Evolutionary conservation across 2,329 filamentous ascomycete species (phyloP), one percentile per base, ranked within the genome.

Genomic region (Penicillium sp.): DNA sequence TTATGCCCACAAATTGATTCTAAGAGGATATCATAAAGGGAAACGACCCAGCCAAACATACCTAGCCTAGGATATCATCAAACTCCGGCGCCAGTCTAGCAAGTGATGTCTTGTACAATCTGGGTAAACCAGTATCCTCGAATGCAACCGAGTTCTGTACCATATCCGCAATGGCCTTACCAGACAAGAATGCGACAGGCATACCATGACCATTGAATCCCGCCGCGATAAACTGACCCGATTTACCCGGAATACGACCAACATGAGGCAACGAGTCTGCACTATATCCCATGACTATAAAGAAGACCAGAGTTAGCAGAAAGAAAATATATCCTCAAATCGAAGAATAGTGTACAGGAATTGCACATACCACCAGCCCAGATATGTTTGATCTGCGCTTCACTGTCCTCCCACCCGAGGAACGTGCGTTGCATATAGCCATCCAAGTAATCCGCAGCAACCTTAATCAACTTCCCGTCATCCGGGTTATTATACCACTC

Each of bases 151-250:
- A 58, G 8, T 63, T 61, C 11, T 63, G 57, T 53, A 85, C 78
- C 80, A 86, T 84, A 17, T 74, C 69, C 2, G 78, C 81, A 53
- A 88, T 62, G 0, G 80, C 85, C 62, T 80, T 79, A 0, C 84
- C 84, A 31, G 80, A 81, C 66, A 84, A 80, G 72, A 83, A 82
- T 52, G 83, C 84, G 17, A 84, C 68, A 0, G 84, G 84, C 86
- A 88, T 88, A 0, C 85, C 84, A 68, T 88, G 84, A 0, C 86
- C 86, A 64, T 87, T 86, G 61, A 88, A 88, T 2, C 83, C 80
- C 2, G 81, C 83, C 14, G 77, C 78, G 2, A 85, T 73, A 77
- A 82, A 88, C 19, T 88, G 65, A 0, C 79, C 77, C 3, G 69
- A 60, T 45, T 65, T 69, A 1, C 67, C 73, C 0, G 78, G 80